These are phyloP conservation scores for Epichloe bromicola DNA, from an alignment of 2,329 filamentous ascomycete species.

Conservation along the genomic window DNA sequence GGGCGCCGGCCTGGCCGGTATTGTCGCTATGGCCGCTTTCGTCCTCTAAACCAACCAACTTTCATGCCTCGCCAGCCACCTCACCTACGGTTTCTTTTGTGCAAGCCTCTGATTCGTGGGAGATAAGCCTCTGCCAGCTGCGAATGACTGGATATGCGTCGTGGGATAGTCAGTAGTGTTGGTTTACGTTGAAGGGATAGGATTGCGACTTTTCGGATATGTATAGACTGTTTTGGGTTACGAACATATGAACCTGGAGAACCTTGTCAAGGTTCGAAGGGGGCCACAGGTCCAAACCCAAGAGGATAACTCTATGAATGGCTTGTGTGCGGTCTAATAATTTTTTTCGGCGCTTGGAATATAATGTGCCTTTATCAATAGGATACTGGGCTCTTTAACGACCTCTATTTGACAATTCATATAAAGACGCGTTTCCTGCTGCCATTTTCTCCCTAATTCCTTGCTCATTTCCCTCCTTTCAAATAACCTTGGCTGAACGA, in stretches of 20 bases:
- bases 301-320: conserved; percentile 1
- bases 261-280: background rate
- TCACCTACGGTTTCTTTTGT: conserved; percentile 28
- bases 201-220: conserved; percentile 15
- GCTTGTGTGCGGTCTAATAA: conserved; percentile 5
- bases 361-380: conserved; percentile 19
- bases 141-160: conserved; percentile 23
- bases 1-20: conserved; percentile 45
- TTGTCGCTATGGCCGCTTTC: conserved; percentile 46
- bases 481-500: background rate
- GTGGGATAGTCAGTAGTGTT: conserved; percentile 14
- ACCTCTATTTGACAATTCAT: conserved; percentile 10
- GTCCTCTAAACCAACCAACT: conserved; percentile 39
- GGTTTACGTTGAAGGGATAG: conserved; percentile 15
- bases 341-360: conserved; percentile 12
- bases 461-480: background rate
- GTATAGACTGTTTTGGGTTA: conserved; percentile 22
- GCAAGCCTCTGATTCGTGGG: conserved; percentile 25
- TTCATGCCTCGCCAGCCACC: conserved; percentile 22
- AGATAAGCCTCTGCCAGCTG: conserved; percentile 21
- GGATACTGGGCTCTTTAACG: conserved; percentile 14
- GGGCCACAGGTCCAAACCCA: conserved; percentile 1
- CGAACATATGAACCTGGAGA: conserved; percentile 19
- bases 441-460: background rate
- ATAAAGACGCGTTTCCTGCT: conserved; percentile 12